Base-by-base conservation (phyloP, 441 rosid species). In the Croton setiger region DNA sequence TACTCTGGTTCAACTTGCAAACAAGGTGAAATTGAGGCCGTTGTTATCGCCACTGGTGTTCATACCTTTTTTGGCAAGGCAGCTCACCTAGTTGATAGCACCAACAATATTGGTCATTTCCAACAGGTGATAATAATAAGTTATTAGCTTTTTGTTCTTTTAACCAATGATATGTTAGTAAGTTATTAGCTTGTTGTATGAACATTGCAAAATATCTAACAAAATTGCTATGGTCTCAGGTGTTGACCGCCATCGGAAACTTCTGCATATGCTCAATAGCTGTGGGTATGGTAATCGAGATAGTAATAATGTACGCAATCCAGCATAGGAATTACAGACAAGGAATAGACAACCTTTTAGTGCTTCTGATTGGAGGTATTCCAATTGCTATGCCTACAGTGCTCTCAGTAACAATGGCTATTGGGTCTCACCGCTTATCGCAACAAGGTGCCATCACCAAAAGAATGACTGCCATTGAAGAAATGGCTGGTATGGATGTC, bases 361-460 rank as follows among this genome's bases (percentile, higher is more conserved):
- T 93, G 65, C 97, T 93, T 61, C 87, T 93, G 66, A 93, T 93
- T 5, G 98, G 98, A 52, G 98, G 98, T 55, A 94, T 94, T 74
- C 98, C 98, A 17, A 94, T 94, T 13, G 98, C 98, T 27, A 94
- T 94, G 98, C 97, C 98, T 6, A 93, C 97, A 4, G 94, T 93
- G n/a, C 77, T 89, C 76, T 93, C 97, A 0, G 98, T 93, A 49
- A 93, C 97, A 68, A 94, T 94, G 98, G 98, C 99, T 51, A 90
- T 92, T 73, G 99, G 99, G 5, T 92, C 96, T 44, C 98, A 94
- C 57, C 87, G 97, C 41, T 82, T 94, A 33, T 85, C 97, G 0
- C 75, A 90, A 72, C 98, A 94, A 83, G 99, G 99, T 59, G 99
- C 99, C 73, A 94, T 94, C 71, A 94, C 97, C 14, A 94, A 94